These are phyloP conservation scores for Keithomyces neogunnii DNA, from an alignment of 2,329 filamentous ascomycete species.

Conservation along the genomic window DNA sequence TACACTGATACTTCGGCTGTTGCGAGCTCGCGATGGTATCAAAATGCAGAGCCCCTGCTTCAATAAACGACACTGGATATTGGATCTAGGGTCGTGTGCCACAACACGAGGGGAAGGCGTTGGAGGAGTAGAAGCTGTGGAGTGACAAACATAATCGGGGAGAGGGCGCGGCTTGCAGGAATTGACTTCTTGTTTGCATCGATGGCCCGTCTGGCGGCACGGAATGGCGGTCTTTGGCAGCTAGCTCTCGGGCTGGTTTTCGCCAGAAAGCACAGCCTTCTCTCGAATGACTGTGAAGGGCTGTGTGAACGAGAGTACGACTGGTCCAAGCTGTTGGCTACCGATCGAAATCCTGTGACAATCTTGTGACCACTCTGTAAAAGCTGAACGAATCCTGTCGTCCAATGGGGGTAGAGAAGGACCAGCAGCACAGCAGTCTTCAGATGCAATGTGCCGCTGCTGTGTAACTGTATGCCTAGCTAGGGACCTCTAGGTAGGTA, in stretches of 20 bases:
- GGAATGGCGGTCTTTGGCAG: too few species aligned
- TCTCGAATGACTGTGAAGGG: not conserved
- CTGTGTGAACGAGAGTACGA: not conserved
- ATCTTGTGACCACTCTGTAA: not conserved
- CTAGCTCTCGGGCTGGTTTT: too few species aligned
- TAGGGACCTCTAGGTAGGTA: not conserved
- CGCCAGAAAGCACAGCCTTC: not conserved
- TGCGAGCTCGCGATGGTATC: not conserved
- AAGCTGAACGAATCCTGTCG: not conserved
- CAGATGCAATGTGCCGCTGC: not conserved
- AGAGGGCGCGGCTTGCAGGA: too few species aligned
- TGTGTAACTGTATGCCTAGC: not conserved
- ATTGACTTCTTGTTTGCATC: too few species aligned
- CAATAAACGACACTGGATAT: conserved; percentile 4
- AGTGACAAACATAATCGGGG: not conserved
- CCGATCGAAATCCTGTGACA: not conserved
- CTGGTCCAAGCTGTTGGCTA: not conserved
- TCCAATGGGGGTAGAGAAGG: not conserved
- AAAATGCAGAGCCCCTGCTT: conserved; percentile 5
- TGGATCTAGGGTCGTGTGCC: not conserved
- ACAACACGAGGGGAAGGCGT: not conserved
- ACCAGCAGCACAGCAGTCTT: not conserved
- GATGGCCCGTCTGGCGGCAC: too few species aligned
- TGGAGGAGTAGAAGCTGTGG: not conserved
- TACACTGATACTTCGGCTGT: not conserved